These are phyloP conservation scores for Candida suzukii DNA, from an alignment of 805 yeast genomes.

Conservation along the genomic window DNA sequence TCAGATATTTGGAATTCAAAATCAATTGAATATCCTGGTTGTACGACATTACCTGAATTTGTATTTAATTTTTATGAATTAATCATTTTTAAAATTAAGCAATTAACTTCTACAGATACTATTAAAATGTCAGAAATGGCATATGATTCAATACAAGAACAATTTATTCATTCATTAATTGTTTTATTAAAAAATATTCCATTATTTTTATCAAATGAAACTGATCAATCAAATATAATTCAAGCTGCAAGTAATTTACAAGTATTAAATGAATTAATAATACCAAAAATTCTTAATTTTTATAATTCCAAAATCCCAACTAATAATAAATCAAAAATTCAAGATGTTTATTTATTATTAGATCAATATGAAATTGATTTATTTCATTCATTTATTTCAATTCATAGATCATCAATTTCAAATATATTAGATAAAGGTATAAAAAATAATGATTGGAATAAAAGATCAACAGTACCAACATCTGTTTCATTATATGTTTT, in stretches of 20 bases:
- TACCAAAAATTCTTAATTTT: conserved; percentile 41
- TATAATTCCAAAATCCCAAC: conserved; percentile 46
- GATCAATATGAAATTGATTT: conserved; percentile 45
- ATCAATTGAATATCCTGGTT: conserved; percentile 21
- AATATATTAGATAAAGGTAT: conserved; percentile 35
- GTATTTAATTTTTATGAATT: conserved; percentile 29
- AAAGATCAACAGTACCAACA: conserved; percentile 2
- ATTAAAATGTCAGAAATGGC: background rate
- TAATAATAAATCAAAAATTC: conserved; percentile 33
- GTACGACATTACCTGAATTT: conserved; percentile 31
- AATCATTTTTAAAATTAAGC: background rate
- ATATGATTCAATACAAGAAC: conserved; percentile 19
- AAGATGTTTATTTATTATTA: conserved; percentile 38
- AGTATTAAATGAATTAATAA: conserved; percentile 34
- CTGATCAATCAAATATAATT: conserved; percentile 17
- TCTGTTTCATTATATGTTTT: conserved; percentile 15
- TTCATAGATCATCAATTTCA: conserved; percentile 35
- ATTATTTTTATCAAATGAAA: conserved; percentile 21
- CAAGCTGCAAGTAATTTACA: conserved; percentile 47
- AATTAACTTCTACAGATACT: background rate
- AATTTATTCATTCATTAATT: conserved; percentile 28
- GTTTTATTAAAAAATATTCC: conserved; percentile 33
- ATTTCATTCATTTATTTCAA: conserved; percentile 45
- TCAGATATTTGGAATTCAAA: background rate
- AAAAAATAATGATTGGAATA: conserved; percentile 35